Base-by-base conservation (phyloP, 768 basidiomycete species). In the Mycena sanguinolenta region DNA sequence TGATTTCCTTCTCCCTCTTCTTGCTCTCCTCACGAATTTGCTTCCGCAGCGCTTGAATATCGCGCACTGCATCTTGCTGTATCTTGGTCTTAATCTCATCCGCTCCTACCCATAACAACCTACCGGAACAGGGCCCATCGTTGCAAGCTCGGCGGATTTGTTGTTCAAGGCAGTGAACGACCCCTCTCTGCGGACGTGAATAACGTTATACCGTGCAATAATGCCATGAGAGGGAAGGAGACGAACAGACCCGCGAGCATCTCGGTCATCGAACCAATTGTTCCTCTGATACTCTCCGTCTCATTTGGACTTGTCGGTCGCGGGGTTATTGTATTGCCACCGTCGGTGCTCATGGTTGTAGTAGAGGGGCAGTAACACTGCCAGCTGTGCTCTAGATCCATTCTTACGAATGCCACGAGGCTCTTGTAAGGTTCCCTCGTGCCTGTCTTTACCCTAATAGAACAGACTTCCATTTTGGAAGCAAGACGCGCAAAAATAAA, bases 141-240 rank as follows among this genome's bases (percentile, higher is more conserved):
- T 44, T 9, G 74, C 73, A 10, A 84, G 74, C 60, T 72, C 71
- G 9, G 73, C 71, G 5, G 79, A 78, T 65, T 81, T 79, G 32
- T 78, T 77, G 50, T 81, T 80, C 64, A 84, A 68, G 10, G 68
- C 71, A 3, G 66, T 69, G 62, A 84, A 80, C 14, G 76, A 78
- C 23, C 65, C 67, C 12, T 77, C 81, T 49, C 65, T 44, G 28
- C n/a, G 8, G 10, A 28, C 28, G n/a, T 65, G 58, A 42, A 36
- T 38, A 34, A 34, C 32, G 32, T 34, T 10, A 34, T 34, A 34
- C 32, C 4, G 32, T 34, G 10, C 32, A 34, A 34, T 34, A 34
- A 10, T 10, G 7, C 28, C 9, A 28, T 17, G 17, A 8, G 0
- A 4, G 21, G 19, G 10, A 19, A 34, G n/a, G 3, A 63, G 34